Evolutionary conservation across 495 filamentous ascomycete species (phyloP).

Genomic region (Podospora appendiculata): DNA sequence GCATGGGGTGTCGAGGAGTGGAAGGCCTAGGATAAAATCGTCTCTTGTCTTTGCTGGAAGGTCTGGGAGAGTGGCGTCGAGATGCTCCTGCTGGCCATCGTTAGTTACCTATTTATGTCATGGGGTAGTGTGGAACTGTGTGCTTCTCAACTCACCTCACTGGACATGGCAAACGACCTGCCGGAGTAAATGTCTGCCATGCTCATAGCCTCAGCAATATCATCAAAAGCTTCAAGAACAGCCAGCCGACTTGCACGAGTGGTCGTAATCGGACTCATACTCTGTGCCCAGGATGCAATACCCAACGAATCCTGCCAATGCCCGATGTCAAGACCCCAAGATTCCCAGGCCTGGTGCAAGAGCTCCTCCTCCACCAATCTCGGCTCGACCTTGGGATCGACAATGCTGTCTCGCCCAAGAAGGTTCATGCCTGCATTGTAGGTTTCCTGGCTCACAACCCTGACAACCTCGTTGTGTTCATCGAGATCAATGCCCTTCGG

Average conservation of each 20-base stretch:
- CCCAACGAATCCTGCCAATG: constrained; percentile 31
- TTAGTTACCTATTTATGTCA: background rate
- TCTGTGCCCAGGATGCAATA: constrained; percentile 20
- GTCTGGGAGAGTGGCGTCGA: constrained; percentile 57
- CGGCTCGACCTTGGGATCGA: constrained; percentile 7
- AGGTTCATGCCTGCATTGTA: constrained; percentile 74
- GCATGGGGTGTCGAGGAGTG: constrained; percentile 47
- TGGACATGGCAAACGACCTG: constrained; percentile 26
- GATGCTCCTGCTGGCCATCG: constrained; percentile 26
- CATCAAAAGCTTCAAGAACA: constrained; percentile 24
- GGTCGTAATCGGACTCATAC: constrained; percentile 13
- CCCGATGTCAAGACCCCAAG: constrained; percentile 48
- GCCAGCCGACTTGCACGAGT: constrained; percentile 11
- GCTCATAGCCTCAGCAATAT: constrained; percentile 36
- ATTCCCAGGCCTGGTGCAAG: constrained; percentile 44
- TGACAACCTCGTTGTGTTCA: constrained; percentile 52
- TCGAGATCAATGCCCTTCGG: constrained; percentile 63
- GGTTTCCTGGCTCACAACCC: constrained; percentile 79
- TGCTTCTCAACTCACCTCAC: constrained; percentile 26
- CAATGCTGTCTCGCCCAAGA: constrained; percentile 49
- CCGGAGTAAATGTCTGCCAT: constrained; percentile 41
- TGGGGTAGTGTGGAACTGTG: too few relatives aligned
- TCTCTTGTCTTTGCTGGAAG: constrained; percentile 49
- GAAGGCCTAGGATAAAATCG: constrained; percentile 58
- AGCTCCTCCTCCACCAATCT: constrained; percentile 42